A percentile compares a stretch with the other conserved stretches of the same genome.
Conservation (phyloP, 106 monocot species). For the Xerophyta viscosa region DNA sequence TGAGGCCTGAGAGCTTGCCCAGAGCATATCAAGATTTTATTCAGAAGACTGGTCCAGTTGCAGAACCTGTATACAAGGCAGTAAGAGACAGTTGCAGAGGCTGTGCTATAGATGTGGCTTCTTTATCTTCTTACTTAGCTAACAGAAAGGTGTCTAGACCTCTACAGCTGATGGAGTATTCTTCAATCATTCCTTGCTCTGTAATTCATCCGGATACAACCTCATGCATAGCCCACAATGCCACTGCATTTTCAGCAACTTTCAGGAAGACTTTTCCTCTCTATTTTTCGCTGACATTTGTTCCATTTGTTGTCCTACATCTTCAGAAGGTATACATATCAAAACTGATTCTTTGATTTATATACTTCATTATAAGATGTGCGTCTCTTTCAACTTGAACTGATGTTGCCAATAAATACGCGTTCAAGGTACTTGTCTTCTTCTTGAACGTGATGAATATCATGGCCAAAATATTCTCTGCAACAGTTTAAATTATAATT, state of each 20-base stretch:
- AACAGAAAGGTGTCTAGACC: constrained; percentile 35
- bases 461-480: too few relatives aligned
- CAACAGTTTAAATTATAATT: too few relatives aligned
- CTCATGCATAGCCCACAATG: constrained; percentile 74
- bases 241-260: constrained; percentile 55
- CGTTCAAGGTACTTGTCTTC: too few relatives aligned
- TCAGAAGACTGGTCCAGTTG: constrained; percentile 95
- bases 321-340: constrained; percentile 89
- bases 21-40: constrained; percentile 98
- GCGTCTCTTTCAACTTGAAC: too few relatives aligned
- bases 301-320: constrained; percentile 91
- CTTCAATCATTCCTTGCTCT: constrained; percentile 86
- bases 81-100: constrained; percentile 90
- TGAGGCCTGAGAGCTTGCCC: constrained; percentile 96
- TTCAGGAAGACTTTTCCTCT: constrained; percentile 96
- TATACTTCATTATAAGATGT: too few relatives aligned
- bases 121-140: constrained; percentile 65
- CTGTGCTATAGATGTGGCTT: constrained; percentile 50
- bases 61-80: constrained; percentile 84
- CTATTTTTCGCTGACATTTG: constrained; percentile 96
- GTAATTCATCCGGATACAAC: constrained; percentile 74
- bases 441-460: too few relatives aligned
- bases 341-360: too few relatives aligned
- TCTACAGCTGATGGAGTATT: constrained; percentile 41
- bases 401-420: too few relatives aligned